Conservation (phyloP, 1,284 basidiomycete genomes). For the Polyporus tsugae region DNA sequence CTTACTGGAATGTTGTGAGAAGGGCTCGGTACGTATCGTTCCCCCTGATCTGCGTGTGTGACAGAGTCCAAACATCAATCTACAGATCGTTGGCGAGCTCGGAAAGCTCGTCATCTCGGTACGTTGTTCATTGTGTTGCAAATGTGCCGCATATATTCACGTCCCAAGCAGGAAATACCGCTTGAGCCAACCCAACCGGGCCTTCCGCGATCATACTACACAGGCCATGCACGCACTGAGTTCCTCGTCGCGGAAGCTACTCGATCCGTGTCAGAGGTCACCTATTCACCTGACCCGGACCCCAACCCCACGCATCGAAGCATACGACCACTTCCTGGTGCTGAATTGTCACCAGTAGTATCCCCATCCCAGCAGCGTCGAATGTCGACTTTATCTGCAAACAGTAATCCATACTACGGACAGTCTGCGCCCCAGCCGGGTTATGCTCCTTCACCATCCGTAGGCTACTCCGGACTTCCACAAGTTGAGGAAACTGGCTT, state of each 20-base stretch:
- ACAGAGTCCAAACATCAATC: slow-evolving; percentile 5
- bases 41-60: slow-evolving; percentile 20
- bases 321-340: slow-evolving; percentile 30
- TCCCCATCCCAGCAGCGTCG: slow-evolving; percentile 17
- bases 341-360: slow-evolving; percentile 23
- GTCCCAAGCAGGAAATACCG: slow-evolving; percentile 73
- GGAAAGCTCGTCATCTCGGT: slow-evolving; percentile 83
- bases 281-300: slow-evolving; percentile 53
- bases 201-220: slow-evolving; percentile 77
- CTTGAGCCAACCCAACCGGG: slow-evolving; percentile 85
- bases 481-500: slow-evolving; percentile 29
- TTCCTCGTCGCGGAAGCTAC: slow-evolving; percentile 70
- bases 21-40: slow-evolving; percentile 64
- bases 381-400: slow-evolving; percentile 19
- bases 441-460: slow-evolving; percentile 11
- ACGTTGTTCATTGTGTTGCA: slow-evolving; percentile 36
- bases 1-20: slow-evolving; percentile 86
- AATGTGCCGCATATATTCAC: slow-evolving; percentile 8
- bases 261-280: slow-evolving; percentile 63
- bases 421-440: slow-evolving; percentile 9
- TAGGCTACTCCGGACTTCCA: slow-evolving; percentile 26
- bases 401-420: slow-evolving; percentile 1
- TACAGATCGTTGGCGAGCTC: slow-evolving; percentile 82
- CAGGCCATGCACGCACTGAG: slow-evolving; percentile 68
- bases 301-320: slow-evolving; percentile 32